These are phyloP conservation scores for Polygonum aviculare DNA, from an alignment of 148 eudicot genomes.

Conservation along the genomic window DNA sequence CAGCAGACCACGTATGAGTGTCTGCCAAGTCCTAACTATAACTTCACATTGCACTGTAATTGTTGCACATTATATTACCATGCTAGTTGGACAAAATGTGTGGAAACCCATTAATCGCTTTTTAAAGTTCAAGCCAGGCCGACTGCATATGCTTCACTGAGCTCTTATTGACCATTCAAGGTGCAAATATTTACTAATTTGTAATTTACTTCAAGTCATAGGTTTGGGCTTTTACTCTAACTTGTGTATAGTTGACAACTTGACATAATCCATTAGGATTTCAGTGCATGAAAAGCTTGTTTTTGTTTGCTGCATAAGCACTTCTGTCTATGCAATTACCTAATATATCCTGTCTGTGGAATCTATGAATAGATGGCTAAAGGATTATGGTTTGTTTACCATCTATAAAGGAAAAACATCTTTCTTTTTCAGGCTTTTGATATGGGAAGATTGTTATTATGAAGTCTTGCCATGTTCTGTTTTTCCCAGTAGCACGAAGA, in stretches of 20 bases:
- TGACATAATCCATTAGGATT: background rate
- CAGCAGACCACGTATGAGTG: background rate
- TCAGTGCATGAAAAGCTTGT: background rate
- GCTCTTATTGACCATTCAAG: background rate
- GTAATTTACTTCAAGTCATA: background rate
- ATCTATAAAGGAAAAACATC: background rate
- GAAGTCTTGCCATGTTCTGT: conserved; percentile 30
- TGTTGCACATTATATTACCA: background rate
- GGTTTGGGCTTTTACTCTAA: background rate
- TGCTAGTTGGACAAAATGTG: background rate
- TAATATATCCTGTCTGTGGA: background rate
- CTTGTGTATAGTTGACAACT: background rate
- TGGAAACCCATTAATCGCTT: background rate
- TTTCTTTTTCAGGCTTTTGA: conserved; percentile 55
- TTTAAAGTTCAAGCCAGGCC: background rate
- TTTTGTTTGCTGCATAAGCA: background rate
- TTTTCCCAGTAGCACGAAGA: conserved; percentile 21
- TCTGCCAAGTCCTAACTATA: background rate
- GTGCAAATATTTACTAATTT: background rate
- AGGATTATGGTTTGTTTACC: background rate
- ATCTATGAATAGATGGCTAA: background rate
- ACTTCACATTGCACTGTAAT: background rate
- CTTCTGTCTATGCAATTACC: conserved; percentile 5
- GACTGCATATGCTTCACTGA: background rate
- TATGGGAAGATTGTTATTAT: conserved; percentile 91